Conservation (phyloP, 2,329 filamentous ascomycete species). For the Arachnomyces sp. region DNA sequence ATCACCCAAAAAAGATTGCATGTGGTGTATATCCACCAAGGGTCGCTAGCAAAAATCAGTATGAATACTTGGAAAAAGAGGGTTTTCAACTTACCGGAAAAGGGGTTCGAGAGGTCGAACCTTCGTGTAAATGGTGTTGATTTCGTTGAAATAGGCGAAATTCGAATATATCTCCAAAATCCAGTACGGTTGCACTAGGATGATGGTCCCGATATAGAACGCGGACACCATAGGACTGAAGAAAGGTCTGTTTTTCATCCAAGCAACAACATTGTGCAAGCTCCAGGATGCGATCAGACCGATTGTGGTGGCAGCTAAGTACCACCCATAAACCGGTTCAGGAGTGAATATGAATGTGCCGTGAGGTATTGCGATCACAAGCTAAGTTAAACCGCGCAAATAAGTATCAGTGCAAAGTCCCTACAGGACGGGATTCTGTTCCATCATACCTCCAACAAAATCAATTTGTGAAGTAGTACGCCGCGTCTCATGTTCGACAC, state of each 20-base stretch:
- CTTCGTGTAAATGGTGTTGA: conserved; percentile 44
- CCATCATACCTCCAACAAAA: conserved; percentile 37
- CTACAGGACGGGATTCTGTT: no score
- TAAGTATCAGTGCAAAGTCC: neutral
- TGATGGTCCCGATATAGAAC: conserved; percentile 52
- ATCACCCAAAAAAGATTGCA: conserved; percentile 55
- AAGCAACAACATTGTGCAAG: conserved; percentile 58
- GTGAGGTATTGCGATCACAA: conserved; percentile 49
- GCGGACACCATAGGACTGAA: conserved; percentile 41
- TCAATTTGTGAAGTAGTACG: conserved; percentile 43
- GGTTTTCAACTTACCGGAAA: conserved; percentile 40
- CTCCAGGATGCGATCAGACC: conserved; percentile 56
- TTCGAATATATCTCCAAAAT: conserved; percentile 57
- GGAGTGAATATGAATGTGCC: conserved; percentile 53
- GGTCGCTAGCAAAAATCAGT: conserved; percentile 38
- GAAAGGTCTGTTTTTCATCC: conserved; percentile 59
- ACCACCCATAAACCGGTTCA: conserved; percentile 53
- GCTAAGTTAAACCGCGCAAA: conserved; percentile 33
- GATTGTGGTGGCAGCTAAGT: conserved; percentile 52
- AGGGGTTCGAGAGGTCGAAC: conserved; percentile 54
- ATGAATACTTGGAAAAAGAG: conserved; percentile 4
- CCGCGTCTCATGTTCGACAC: conserved; percentile 42
- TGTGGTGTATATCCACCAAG: conserved; percentile 60
- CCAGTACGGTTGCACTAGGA: conserved; percentile 56
- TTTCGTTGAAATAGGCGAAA: conserved; percentile 54